Evolutionary conservation across 257 asterid genomes (phyloP), one percentile per base, ranked within the genome.

Genomic region (Solanum verrucosum): DNA sequence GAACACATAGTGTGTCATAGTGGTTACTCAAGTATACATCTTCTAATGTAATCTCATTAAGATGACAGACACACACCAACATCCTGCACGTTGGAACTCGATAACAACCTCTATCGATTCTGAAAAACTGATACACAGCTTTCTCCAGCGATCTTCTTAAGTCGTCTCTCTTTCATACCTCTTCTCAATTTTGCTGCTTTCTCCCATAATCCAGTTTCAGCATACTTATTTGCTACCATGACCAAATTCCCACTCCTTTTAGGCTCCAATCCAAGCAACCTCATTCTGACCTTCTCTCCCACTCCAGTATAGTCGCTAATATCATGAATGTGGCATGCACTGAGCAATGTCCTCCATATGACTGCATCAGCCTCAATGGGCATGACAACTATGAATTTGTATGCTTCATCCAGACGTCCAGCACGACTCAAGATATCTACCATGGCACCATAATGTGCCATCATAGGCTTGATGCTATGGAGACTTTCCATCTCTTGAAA

Each of bases 311-410:
- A 56, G 83, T 90, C 96, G 35, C 89, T 92, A 42, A 89, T 89
- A 87, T 90, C 96, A 88, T 95, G 97, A 91, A 95, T 91, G 86
- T 84, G 90, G 88, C 98, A 96, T 7, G 97, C 93, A 86, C 98
- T 93, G n/a, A 94, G 93, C 93, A 96, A 91, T 1, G 98, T 93
- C 90, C 99, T 93, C 98, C 98, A 96, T 72, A 91, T 90, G 23
- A 93, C 84, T 14, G 92, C 93, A 85, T 96, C 99, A 70, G 98
- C 94, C 85, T 88, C 86, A 9, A 94, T 2, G 3, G 95, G 97
- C 99, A 95, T 93, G 31, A 84, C 75, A 83, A 20, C 38, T 13
- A 95, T 88, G 90, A 94, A 94, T 35, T 31, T 84, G 44, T 93
- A 92, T 2, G 97, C 98, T 89, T 94, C 98, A 84, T 90, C 52